Base-by-base conservation (phyloP, 2,329 filamentous ascomycete species). In the Botrytis cinerea region DNA sequence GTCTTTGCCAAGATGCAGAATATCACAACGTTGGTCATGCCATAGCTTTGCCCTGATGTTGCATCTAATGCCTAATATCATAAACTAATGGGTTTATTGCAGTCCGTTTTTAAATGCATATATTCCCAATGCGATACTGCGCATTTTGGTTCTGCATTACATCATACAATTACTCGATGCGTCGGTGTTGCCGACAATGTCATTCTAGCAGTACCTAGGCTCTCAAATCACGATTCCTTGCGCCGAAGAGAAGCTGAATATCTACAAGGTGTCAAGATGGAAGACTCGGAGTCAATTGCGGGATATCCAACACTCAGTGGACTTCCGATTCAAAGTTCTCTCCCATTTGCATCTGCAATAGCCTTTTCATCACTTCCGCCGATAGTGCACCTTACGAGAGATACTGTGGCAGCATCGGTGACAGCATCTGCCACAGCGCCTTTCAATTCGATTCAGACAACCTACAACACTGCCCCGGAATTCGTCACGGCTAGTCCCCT, bases 121-220 rank as follows among this genome's bases (percentile, higher is more conserved):
- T 81, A 82, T 74, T 82, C 81, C 9, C 81, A 83, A 73, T 83
- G 81, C 68, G 78, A 80, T 62, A 82, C 80, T 25, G 74, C 76
- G 62, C 78, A 81, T 57, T 82, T 81, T 70, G 79, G 78, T 28
- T 74, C 76, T 32, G 81, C 81, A 20, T 76, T 83, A 35, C 81
- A 82, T 74, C 75, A 80, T 72, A 76, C 78, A 25, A 78, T 82
- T 12, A 76, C 76, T 54, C 77, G 77, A 74, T 83, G 81, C 73
- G 76, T 77, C 59, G 75, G 72, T 28, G 70, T 74, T 38, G 75
- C 66, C 18, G 73, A 74, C 38, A 76, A 79, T 38, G 60, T 75
- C 38, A 75, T 78, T 57, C 54, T 72, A 45, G 75, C 74, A 25
- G 61, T 75, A 18, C 77, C 77, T 57, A 76, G 77, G 7, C 74